phyloP scores from a whole-genome alignment of 2,329 filamentous ascomycete species.

The Arthrobotrys musiformis region DNA sequence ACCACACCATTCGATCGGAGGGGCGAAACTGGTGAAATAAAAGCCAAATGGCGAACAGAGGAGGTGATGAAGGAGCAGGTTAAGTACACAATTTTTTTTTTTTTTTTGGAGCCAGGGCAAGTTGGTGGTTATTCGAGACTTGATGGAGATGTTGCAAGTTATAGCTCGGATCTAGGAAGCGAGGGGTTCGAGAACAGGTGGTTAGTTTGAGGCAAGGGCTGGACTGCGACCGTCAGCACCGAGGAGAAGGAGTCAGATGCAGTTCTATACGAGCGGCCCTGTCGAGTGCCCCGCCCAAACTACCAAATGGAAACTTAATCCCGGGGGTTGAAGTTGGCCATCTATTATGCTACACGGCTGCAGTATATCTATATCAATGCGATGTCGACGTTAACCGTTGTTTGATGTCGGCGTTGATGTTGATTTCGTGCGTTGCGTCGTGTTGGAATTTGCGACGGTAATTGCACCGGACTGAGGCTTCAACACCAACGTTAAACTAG shows the following conservation, averaged over 20 bases:
- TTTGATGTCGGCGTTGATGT: background rate
- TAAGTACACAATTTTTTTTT: too few relatives aligned
- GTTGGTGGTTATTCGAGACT: background rate
- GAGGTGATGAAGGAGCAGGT: background rate
- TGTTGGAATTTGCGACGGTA: conserved; percentile 24
- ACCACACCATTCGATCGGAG: conserved; percentile 27
- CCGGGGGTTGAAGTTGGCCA: background rate
- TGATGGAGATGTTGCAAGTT: background rate
- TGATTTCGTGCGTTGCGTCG: conserved; percentile 6
- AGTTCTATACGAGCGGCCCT: background rate
- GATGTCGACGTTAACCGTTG: background rate
- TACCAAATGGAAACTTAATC: background rate
- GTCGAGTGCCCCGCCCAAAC: background rate
- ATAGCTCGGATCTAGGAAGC: background rate
- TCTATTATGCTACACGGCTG: too few relatives aligned
- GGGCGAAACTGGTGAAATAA: conserved; percentile 5
- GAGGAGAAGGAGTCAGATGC: background rate
- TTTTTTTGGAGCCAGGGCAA: conserved; percentile 1
- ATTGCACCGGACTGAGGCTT: too few relatives aligned
- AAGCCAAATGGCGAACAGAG: background rate
- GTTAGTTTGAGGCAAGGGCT: conserved; percentile 3
- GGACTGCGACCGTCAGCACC: background rate
- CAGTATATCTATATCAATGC: too few relatives aligned
- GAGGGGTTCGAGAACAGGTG: conserved; percentile 4
- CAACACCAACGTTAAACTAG: too few relatives aligned